Evolutionary conservation across 75 land plant species (phyloP).

Genomic region (Selaginella moellendorffii): DNA sequence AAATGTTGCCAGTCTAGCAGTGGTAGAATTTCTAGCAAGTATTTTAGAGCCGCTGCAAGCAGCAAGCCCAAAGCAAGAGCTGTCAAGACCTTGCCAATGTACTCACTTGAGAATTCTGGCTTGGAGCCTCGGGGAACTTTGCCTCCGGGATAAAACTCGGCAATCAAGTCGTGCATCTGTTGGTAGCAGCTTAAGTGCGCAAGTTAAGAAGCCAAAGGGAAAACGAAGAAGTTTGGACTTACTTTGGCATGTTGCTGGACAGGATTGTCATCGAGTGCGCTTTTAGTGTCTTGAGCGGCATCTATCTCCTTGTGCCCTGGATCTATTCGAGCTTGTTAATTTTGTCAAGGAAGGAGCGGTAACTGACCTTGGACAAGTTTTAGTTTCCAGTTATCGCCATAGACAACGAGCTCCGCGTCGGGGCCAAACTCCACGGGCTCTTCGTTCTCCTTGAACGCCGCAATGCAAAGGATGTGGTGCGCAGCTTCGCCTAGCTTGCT

Average conservation of each 20-base stretch:
- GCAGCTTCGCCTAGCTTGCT: conserved; percentile 13
- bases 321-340: no score
- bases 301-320: no score
- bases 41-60: background rate
- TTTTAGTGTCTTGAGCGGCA: no score
- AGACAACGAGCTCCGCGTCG: conserved; percentile 29
- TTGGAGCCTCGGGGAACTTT: background rate
- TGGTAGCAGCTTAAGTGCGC: no score
- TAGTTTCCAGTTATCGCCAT: conserved; percentile 40
- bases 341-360: no score
- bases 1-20: no score
- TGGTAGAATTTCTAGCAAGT: background rate
- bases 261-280: no score
- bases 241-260: no score
- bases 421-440: conserved; percentile 42
- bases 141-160: background rate
- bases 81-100: background rate
- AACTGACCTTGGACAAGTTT: background rate
- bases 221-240: no score
- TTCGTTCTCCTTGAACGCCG: conserved; percentile 42
- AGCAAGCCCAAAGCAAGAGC: background rate
- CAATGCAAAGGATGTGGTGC: conserved; percentile 26
- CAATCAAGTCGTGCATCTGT: background rate
- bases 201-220: no score
- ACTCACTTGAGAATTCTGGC: background rate